These are phyloP conservation scores for Teratosphaeria nubilosa DNA, from an alignment of 2,329 filamentous ascomycete genomes.

Conservation along the genomic window DNA sequence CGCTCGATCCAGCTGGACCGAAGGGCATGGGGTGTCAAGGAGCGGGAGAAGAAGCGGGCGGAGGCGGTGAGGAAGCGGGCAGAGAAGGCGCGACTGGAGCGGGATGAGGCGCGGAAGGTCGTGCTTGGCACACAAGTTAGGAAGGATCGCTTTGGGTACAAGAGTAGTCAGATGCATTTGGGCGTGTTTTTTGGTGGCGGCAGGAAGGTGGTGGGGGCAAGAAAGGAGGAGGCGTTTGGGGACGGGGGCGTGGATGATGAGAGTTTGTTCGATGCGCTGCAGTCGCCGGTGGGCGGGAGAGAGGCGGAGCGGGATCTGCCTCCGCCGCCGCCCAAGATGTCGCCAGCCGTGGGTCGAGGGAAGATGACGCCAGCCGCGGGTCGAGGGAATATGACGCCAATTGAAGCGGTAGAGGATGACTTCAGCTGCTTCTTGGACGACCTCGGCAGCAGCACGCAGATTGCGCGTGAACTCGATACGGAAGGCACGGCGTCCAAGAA, in stretches of 20 bases:
- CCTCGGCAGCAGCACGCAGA: conserved; percentile 37
- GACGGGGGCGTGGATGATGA: conserved; percentile 25
- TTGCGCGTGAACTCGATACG: conserved; percentile 32
- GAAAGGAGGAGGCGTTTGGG: conserved; percentile 12
- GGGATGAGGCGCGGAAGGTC: conserved; percentile 7
- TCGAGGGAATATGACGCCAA: no score
- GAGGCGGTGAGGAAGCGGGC: conserved; percentile 20
- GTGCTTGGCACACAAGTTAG: conserved; percentile 22
- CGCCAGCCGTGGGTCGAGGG: neutral
- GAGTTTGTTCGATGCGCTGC: conserved; percentile 16
- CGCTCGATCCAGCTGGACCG: conserved; percentile 25
- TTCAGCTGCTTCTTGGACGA: conserved; percentile 25
- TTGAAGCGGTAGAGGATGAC: conserved; percentile 9
- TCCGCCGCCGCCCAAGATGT: neutral
- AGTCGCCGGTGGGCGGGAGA: conserved; percentile 1
- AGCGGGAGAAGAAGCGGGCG: conserved; percentile 22
- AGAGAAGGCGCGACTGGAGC: conserved; percentile 15
- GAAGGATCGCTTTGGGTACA: conserved; percentile 25
- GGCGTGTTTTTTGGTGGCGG: conserved; percentile 23
- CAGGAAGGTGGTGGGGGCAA: neutral
- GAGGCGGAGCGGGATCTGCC: neutral
- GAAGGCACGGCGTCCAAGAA: conserved; percentile 5
- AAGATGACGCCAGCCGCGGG: neutral
- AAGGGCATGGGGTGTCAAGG: conserved; percentile 23
- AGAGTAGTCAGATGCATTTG: conserved; percentile 27